These are phyloP conservation scores for Melanopsichium pennsylvanicum DNA, from an alignment of 1,284 basidiomycete species.

Conservation along the genomic window DNA sequence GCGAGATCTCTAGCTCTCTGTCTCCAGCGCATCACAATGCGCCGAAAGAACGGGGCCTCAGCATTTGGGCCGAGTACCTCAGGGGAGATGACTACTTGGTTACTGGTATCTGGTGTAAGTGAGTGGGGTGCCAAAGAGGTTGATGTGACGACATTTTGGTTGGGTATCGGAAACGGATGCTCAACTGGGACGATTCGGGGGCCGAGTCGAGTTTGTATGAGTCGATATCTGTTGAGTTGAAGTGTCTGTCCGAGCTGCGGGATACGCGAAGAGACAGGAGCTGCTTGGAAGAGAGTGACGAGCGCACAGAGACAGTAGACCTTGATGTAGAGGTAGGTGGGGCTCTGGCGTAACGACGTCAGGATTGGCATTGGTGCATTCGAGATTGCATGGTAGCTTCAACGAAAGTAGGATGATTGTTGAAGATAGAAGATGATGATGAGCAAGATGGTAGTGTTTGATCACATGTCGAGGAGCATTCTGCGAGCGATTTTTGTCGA, in stretches of 20 bases:
- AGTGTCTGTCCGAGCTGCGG: conserved; percentile 28
- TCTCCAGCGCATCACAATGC: conserved; percentile 44
- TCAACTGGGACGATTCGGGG: conserved; percentile 33
- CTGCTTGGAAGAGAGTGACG: conserved; percentile 58
- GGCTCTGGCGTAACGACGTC: conserved; percentile 50
- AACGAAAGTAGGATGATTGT: not conserved
- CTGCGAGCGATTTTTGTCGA: not conserved
- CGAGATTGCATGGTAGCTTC: conserved; percentile 4
- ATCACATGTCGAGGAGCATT: not conserved
- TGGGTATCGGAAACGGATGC: too few species aligned
- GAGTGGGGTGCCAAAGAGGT: not conserved
- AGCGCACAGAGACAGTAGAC: conserved; percentile 58
- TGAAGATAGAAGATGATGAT: not conserved
- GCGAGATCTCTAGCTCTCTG: conserved; percentile 49
- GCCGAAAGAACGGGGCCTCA: conserved; percentile 16
- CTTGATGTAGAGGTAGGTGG: conserved; percentile 61
- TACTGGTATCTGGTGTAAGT: not conserved
- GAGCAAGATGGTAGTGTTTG: too few species aligned
- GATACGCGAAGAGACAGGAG: conserved; percentile 56
- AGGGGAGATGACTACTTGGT: conserved; percentile 38
- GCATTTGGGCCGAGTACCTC: conserved; percentile 29
- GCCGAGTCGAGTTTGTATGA: conserved; percentile 25
- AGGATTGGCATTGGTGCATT: conserved; percentile 44
- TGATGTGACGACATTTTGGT: not conserved
- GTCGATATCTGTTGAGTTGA: conserved; percentile 30